Base-by-base conservation (phyloP, 2,329 filamentous ascomycete genomes). In the Xylaria multiplex region DNA sequence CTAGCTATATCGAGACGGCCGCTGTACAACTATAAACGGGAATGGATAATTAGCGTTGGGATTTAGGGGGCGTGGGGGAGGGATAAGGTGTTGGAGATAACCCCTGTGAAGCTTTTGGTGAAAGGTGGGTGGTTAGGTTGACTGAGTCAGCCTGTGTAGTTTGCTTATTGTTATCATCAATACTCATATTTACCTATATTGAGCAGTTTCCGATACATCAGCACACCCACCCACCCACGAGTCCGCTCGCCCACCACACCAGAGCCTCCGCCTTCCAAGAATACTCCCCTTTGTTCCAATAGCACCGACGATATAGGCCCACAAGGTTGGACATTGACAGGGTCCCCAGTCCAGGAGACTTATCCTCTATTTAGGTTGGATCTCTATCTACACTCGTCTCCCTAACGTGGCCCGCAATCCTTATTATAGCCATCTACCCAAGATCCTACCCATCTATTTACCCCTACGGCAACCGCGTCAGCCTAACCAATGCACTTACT, bases 401-500 rank as follows among this genome's bases (percentile, higher is more conserved):
- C 42, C 35, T 32, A 60, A 40, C 37, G 14, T 2, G 9, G 49
- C 27, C 40, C 30, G 42, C 40, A 22, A 46, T 30, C 27, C n/a
- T 19, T 53, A 50, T 49, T 48, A 24, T 8, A 37, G 2, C 35
- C 35, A 37, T 27, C 35, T 42, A 42, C 19, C 35, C 5, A n/a
- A 32, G 48, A 37, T 61, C 59, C 24, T 37, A 27, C 42, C 8
- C n/a, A 30, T 53, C 9, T 7, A 55, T 27, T n/a, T n/a, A 7
- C 35, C 35, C 45, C 48, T 9, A n/a, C 32, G 7, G 30, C 6
- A 52, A 30, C 46, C 37, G 11, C 37, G 13, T 40, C 4, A 14
- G 11, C 37, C 52, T 22, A 42, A 30, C 53, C 35, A 11, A n/a
- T 22, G 4, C 32, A 3, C 27, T 64, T 59, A 74, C 77, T 91